Percentiles rank a stretch among this genome's conserved stretches.
These are phyloP conservation scores for Sarocladium strictum DNA, from an alignment of 2,329 filamentous ascomycete species.

Conservation along the genomic window DNA sequence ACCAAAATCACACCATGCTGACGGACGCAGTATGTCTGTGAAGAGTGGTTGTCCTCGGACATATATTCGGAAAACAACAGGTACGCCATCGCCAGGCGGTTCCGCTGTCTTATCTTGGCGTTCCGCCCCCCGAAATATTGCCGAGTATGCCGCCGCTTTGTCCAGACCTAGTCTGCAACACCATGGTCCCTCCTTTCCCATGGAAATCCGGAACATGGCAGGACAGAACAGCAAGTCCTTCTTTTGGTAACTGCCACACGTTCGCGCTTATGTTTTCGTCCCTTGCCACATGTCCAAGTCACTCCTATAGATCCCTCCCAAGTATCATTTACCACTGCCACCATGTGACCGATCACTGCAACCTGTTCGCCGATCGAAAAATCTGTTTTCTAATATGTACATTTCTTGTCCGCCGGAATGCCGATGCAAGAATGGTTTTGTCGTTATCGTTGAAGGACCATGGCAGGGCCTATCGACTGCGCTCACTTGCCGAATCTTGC, in stretches of 20 bases:
- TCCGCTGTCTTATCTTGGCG: not conserved
- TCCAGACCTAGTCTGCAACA: conserved; percentile 4
- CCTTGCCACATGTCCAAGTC: too few relatives aligned
- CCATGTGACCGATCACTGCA: too few relatives aligned
- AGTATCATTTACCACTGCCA: too few relatives aligned
- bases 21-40: not conserved
- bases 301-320: too few relatives aligned
- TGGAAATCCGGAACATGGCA: too few relatives aligned
- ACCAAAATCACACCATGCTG: too few relatives aligned
- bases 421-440: not conserved
- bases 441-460: not conserved
- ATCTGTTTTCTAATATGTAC: not conserved
- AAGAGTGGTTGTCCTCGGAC: not conserved
- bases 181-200: too few relatives aligned
- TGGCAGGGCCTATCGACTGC: not conserved
- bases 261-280: too few relatives aligned
- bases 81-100: conserved; percentile 1
- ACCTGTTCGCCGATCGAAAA: not conserved
- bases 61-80: conserved; percentile 1
- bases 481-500: not conserved
- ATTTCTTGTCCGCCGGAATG: not conserved
- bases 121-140: not conserved
- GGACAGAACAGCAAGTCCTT: too few relatives aligned
- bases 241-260: too few relatives aligned
- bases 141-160: conserved; percentile 5